These are phyloP conservation scores for Podospora australis DNA, from an alignment of 495 filamentous ascomycete species.

Conservation along the genomic window DNA sequence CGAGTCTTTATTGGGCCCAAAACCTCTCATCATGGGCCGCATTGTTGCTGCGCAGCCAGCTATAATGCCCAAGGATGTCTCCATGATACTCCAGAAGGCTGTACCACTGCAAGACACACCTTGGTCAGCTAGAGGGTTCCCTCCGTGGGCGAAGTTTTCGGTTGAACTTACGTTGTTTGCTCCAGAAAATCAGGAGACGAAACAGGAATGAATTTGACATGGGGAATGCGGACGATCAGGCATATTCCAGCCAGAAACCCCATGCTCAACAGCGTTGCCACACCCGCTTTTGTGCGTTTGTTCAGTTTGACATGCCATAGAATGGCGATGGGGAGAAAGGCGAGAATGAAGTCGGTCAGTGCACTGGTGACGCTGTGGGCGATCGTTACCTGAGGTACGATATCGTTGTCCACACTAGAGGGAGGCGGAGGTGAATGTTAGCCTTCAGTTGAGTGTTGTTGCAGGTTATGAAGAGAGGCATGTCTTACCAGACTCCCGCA, in stretches of 20 bases:
- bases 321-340: constrained; percentile 36
- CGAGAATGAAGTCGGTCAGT: constrained; percentile 35
- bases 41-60: constrained; percentile 38
- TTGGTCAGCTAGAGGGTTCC: background rate
- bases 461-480: background rate
- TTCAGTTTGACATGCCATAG: constrained; percentile 37
- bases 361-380: constrained; percentile 32
- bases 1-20: background rate
- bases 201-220: constrained; percentile 25
- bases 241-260: constrained; percentile 37
- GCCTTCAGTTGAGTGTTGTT: too few relatives aligned
- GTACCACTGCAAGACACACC: constrained; percentile 17
- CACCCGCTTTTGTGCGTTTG: constrained; percentile 24
- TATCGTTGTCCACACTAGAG: constrained; percentile 13
- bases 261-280: constrained; percentile 30
- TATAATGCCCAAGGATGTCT: constrained; percentile 35
- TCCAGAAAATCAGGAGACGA: constrained; percentile 11
- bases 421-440: too few relatives aligned
- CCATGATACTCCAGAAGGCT: constrained; percentile 33
- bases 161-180: constrained; percentile 17
- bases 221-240: constrained; percentile 35
- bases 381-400: constrained; percentile 27
- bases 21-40: constrained; percentile 29
- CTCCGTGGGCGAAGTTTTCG: background rate
- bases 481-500: constrained; percentile 25